Conservation (phyloP, 768 basidiomycete genomes). For the Pholiota conissans region DNA sequence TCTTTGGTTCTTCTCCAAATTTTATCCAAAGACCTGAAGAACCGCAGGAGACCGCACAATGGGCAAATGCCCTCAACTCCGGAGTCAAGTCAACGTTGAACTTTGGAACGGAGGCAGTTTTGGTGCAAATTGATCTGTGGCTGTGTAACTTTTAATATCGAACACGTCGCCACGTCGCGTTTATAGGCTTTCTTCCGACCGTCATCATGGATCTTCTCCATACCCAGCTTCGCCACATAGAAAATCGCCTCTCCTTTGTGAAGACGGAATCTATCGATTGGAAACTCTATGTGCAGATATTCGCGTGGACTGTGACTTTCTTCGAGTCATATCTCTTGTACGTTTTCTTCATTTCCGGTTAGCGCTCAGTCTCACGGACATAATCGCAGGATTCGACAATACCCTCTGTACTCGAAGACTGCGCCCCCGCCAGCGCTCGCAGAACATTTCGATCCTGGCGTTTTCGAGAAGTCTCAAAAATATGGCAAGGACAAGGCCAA, state of each 20-base stretch:
- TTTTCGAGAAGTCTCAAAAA: constrained; percentile 85
- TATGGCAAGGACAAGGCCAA: constrained; percentile 92
- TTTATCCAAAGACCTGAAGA: no score
- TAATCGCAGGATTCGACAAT: constrained; percentile 64
- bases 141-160: constrained; percentile 22
- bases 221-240: constrained; percentile 52
- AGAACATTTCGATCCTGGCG: constrained; percentile 63
- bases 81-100: no score
- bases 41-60: no score
- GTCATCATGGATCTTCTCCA: constrained; percentile 64
- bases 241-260: constrained; percentile 70
- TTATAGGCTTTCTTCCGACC: constrained; percentile 11
- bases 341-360: constrained; percentile 25
- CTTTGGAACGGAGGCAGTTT: no score
- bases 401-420: constrained; percentile 77
- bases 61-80: no score
- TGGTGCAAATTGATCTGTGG: no score
- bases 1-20: no score
- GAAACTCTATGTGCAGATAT: constrained; percentile 77
- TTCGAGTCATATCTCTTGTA: constrained; percentile 90
- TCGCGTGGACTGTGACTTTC: constrained; percentile 75
- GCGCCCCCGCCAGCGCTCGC: constrained; percentile 72
- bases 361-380: constrained; percentile 2
- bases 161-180: constrained; percentile 28
- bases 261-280: constrained; percentile 74